Evolutionary conservation across 768 basidiomycete species (phyloP).

Genomic region (Trametes punicea): DNA sequence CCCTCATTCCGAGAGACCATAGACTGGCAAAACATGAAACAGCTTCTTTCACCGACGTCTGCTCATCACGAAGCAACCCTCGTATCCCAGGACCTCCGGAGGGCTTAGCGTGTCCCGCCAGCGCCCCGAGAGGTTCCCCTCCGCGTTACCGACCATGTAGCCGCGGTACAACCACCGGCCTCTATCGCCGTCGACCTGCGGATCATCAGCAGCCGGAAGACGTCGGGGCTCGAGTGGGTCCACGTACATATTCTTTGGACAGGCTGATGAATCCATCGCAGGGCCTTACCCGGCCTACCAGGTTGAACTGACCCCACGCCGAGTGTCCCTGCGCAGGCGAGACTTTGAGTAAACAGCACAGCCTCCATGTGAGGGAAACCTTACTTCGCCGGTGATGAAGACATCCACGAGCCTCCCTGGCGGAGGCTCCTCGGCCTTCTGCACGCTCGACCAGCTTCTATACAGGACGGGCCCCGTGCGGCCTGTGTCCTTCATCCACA

Average conservation of each 20-base stretch:
- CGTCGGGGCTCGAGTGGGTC: constrained; percentile 22
- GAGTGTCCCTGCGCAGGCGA: constrained; percentile 71
- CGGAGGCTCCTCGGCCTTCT: background rate
- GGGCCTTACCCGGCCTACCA: constrained; percentile 76
- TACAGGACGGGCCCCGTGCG: constrained; percentile 31
- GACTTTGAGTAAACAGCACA: background rate
- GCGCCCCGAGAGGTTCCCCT: constrained; percentile 74
- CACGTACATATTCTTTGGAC: constrained; percentile 77
- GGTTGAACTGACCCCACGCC: constrained; percentile 83
- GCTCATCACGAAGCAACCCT: constrained; percentile 81
- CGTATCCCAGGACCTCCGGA: constrained; percentile 63
- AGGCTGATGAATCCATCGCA: constrained; percentile 79
- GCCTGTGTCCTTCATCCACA: constrained; percentile 47
- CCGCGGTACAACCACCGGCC: constrained; percentile 87
- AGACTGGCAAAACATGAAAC: too few relatives aligned
- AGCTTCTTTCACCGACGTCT: constrained; percentile 57
- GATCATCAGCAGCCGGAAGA: background rate
- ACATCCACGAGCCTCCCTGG: constrained; percentile 46
- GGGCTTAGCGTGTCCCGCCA: constrained; percentile 85
- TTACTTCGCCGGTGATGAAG: constrained; percentile 72
- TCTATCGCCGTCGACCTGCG: constrained; percentile 63
- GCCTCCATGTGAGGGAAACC: too few relatives aligned
- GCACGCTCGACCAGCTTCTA: constrained; percentile 18
- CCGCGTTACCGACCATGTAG: constrained; percentile 66
- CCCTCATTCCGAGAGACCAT: too few relatives aligned